These are phyloP conservation scores for Rhipidocladum racemiflorum DNA, from an alignment of 176 grass and related monocot genomes.

Conservation along the genomic window DNA sequence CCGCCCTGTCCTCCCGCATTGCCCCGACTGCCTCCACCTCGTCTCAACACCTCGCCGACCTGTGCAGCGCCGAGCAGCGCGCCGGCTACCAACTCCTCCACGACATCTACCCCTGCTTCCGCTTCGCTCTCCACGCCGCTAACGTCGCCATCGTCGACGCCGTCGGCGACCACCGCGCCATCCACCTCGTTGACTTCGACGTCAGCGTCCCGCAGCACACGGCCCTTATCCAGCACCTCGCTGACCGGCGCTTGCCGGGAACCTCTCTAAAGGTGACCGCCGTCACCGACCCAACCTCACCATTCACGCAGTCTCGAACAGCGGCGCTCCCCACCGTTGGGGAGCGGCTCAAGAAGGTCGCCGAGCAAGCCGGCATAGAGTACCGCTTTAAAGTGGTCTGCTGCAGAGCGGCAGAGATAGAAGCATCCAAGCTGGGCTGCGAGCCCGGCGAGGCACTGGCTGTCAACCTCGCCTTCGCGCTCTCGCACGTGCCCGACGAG, in stretches of 20 bases:
- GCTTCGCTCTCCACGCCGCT: constrained; percentile 63
- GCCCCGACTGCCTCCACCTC: background rate
- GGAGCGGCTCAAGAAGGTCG: constrained; percentile 50
- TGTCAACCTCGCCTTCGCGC: constrained; percentile 75
- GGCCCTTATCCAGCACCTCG: constrained; percentile 60
- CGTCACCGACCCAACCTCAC: constrained; percentile 66
- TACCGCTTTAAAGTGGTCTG: constrained; percentile 53
- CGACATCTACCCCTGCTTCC: constrained; percentile 68
- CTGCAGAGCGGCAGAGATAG: constrained; percentile 55
- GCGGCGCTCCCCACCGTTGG: constrained; percentile 24
- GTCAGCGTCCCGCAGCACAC: constrained; percentile 60
- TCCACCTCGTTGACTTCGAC: constrained; percentile 91
- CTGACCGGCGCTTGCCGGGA: constrained; percentile 38
- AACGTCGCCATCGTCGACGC: constrained; percentile 61
- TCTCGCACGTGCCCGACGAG: constrained; percentile 79
- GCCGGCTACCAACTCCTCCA: constrained; percentile 54
- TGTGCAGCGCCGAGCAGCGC: constrained; percentile 56
- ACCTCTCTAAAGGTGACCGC: constrained; percentile 57
- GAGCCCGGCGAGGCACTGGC: constrained; percentile 65
- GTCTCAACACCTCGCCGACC: constrained; percentile 37
- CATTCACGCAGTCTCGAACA: constrained; percentile 36
- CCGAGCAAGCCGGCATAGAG: constrained; percentile 46
- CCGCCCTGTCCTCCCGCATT: constrained; percentile 56
- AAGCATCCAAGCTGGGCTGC: constrained; percentile 48
- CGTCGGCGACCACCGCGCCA: constrained; percentile 34